These are phyloP conservation scores for Melanogaster broomeanus DNA, from an alignment of 768 basidiomycete species.

Conservation along the genomic window DNA sequence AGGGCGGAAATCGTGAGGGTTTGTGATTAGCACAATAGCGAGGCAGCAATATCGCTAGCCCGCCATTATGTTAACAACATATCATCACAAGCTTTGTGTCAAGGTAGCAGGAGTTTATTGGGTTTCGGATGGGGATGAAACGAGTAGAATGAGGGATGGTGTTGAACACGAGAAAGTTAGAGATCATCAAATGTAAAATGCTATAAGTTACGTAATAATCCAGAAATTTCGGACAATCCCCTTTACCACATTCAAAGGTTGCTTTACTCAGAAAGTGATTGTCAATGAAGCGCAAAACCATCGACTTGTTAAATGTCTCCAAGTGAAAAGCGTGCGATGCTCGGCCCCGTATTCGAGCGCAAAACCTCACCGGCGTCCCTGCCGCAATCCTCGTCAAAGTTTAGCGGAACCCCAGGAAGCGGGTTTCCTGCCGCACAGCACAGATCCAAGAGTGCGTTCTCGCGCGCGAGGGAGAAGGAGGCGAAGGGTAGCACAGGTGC, in stretches of 20 bases:
- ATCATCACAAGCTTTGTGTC: too few species aligned
- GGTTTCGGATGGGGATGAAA: too few species aligned
- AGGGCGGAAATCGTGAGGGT: too few species aligned
- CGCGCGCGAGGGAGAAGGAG: constrained; percentile 47
- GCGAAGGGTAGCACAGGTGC: constrained; percentile 20
- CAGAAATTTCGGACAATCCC: too few species aligned
- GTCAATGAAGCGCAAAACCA: not conserved
- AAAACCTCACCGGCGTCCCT: constrained; percentile 26
- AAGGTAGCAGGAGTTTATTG: too few species aligned
- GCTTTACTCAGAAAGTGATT: not conserved
- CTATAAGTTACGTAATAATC: too few species aligned
- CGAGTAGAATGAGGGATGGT: too few species aligned
- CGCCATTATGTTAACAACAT: too few species aligned
- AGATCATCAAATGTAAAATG: too few species aligned
- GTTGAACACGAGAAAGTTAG: too few species aligned
- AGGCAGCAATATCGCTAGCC: too few species aligned
- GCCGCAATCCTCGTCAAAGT: constrained; percentile 23
- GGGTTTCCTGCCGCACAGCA: constrained; percentile 70
- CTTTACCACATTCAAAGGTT: not conserved
- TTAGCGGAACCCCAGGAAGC: constrained; percentile 27
- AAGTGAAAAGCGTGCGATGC: constrained; percentile 29
- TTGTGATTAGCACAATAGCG: too few species aligned
- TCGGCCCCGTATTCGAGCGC: constrained; percentile 52
- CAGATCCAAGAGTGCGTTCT: constrained; percentile 64
- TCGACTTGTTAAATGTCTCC: constrained; percentile 21